Evolutionary conservation across 768 basidiomycete genomes (phyloP).

Genomic region (Suillus tomentosus): DNA sequence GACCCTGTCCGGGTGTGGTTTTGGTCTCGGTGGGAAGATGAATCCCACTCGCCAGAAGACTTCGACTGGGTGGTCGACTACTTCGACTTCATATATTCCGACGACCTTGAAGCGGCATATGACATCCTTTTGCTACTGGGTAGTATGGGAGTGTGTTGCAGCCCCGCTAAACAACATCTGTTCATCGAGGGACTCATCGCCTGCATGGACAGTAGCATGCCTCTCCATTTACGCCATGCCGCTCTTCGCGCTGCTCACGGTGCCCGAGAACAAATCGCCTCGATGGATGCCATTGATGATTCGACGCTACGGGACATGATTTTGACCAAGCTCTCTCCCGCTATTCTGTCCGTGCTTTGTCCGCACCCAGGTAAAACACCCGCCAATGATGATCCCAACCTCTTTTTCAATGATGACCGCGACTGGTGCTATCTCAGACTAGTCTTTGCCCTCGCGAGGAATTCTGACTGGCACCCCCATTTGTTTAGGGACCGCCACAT

Average conservation of each 20-base stretch:
- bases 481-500: not conserved
- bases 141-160: not conserved
- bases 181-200: not conserved
- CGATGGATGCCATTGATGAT: not conserved
- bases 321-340: not conserved
- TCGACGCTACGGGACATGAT: not conserved
- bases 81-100: not conserved
- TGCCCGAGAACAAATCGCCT: not conserved
- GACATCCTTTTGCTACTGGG: not conserved
- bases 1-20: too few species aligned
- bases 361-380: not conserved
- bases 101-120: not conserved
- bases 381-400: not conserved
- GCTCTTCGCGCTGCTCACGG: not conserved
- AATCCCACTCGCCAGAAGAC: not conserved
- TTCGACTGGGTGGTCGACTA: not conserved
- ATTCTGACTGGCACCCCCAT: not conserved
- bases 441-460: not conserved
- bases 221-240: not conserved
- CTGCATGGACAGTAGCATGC: not conserved
- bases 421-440: not conserved
- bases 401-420: fast-evolving
- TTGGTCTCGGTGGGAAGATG: too few species aligned
- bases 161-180: not conserved
- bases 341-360: not conserved